Evolutionary conservation across 2,329 filamentous ascomycete species (phyloP).

Genomic region (Fusarium continuum): DNA sequence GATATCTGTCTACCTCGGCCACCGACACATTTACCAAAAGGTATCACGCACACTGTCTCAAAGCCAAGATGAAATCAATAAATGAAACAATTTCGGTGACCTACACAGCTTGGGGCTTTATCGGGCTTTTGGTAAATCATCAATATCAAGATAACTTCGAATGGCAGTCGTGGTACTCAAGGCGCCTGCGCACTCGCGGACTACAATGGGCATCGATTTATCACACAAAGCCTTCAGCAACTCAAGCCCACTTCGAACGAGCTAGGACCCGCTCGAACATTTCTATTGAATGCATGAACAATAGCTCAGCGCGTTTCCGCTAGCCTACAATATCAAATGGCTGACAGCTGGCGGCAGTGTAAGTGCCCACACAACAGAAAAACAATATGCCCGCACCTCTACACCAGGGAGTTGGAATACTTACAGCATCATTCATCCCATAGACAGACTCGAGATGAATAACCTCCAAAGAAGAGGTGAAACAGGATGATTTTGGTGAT

Average conservation of each 20-base stretch:
- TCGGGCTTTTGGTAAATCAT: background rate
- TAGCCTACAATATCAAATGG: constrained; percentile 22
- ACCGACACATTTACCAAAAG: background rate
- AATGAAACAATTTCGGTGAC: background rate
- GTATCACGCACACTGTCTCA: background rate
- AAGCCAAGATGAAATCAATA: background rate
- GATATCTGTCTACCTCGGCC: background rate
- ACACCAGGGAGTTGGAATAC: constrained; percentile 1
- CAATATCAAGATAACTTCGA: background rate
- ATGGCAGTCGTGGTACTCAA: too few relatives aligned
- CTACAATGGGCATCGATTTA: background rate
- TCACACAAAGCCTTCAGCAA: background rate
- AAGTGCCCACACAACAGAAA: background rate
- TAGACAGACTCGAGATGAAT: background rate
- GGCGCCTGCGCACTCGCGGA: background rate
- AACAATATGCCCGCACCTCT: background rate
- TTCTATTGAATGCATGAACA: background rate
- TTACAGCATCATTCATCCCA: background rate
- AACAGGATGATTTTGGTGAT: background rate
- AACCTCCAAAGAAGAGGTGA: background rate
- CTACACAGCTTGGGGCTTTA: too few relatives aligned
- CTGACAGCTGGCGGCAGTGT: background rate
- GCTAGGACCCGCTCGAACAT: background rate
- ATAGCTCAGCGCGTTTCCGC: background rate
- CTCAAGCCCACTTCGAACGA: background rate